phyloP scores from a whole-genome alignment of 192 early-diverging fungal genomes.

The Rhizophagus clarus region DNA sequence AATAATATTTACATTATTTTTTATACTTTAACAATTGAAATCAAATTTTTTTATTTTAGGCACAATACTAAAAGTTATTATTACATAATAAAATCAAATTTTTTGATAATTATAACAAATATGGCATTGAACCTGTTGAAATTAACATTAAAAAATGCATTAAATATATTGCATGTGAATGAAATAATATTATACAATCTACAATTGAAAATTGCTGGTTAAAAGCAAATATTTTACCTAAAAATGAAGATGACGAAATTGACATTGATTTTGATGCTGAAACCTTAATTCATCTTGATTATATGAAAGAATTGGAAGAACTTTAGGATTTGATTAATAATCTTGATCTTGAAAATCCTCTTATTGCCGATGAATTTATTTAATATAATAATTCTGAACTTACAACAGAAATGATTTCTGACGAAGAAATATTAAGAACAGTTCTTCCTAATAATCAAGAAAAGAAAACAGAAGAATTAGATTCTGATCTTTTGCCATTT shows the following conservation, averaged over 20 bases:
- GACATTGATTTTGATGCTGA: too few species aligned
- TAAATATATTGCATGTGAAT: neutral
- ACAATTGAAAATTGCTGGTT: too few species aligned
- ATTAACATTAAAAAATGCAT: neutral
- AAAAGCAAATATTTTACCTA: too few species aligned
- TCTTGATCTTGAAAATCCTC: neutral
- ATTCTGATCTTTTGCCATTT: neutral
- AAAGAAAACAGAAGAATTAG: too few species aligned
- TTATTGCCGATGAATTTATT: neutral
- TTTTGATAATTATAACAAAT: neutral
- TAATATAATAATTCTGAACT: neutral
- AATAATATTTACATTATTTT: neutral
- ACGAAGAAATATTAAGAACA: too few species aligned
- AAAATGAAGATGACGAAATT: too few species aligned
- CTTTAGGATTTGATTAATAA: neutral
- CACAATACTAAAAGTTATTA: neutral
- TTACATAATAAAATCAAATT: neutral
- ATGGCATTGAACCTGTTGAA: neutral
- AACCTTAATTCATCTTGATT: too few species aligned
- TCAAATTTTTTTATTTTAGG: neutral
- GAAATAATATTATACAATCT: neutral
- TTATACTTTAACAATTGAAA: too few species aligned
- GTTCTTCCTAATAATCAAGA: too few species aligned
- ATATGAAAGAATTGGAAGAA: neutral
- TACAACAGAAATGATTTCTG: too few species aligned